Conservation (phyloP, 106 monocot species). For the Ottelia alismoides region DNA sequence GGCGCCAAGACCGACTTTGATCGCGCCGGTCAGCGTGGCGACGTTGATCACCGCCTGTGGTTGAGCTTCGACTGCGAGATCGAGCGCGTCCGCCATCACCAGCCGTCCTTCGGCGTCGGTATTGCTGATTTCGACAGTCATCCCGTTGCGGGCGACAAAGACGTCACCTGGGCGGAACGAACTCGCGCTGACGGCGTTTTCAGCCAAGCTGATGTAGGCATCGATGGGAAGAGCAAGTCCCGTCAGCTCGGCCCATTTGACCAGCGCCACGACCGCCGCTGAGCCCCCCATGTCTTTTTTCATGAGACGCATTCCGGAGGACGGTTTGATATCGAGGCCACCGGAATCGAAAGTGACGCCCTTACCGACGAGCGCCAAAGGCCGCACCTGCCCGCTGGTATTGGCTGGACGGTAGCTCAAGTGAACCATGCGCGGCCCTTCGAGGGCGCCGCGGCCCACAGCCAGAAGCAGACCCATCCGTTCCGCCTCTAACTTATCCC, state of each 20-base stretch:
- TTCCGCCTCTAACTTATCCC: background rate
- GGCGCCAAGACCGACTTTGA: background rate
- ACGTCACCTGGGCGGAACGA: background rate
- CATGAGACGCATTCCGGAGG: background rate
- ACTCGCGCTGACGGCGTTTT: background rate
- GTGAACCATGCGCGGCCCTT: background rate
- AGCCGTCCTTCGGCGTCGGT: background rate
- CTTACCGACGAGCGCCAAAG: background rate
- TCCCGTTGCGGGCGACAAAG: background rate
- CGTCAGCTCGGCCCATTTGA: background rate
- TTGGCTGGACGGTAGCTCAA: background rate
- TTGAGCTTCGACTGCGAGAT: background rate
- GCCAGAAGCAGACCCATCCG: background rate
- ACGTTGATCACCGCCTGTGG: background rate
- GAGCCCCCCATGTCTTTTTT: background rate
- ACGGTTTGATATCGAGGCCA: background rate
- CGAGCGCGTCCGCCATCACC: background rate
- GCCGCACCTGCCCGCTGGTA: no score
- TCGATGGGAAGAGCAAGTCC: background rate
- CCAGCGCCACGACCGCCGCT: background rate
- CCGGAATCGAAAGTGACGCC: background rate
- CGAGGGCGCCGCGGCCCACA: background rate
- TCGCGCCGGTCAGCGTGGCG: background rate
- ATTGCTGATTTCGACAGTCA: background rate
- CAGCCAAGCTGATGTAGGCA: background rate